Base-by-base conservation (phyloP, 2,329 filamentous ascomycete genomes). In the Verticillium dahliae region DNA sequence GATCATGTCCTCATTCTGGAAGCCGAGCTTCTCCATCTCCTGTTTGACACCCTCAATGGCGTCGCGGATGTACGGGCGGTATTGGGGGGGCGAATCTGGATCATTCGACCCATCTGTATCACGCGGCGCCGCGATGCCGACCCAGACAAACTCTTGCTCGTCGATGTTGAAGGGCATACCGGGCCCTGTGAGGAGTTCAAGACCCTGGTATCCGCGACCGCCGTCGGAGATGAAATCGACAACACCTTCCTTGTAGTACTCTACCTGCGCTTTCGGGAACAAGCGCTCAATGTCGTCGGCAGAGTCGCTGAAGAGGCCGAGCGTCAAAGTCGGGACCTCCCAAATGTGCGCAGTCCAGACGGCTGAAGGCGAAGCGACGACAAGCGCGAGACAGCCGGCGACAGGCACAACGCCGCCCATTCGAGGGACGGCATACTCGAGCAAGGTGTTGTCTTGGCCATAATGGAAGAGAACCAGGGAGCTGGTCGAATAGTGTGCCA, bases 331-430 rank as follows among this genome's bases (percentile, higher is more conserved):
- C 1, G 65, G 64, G 4, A 65, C 45, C 34, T 67, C 62, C 65
- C 64, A 67, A 10, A 67, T 31, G 41, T 66, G 65, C 10, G 59
- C 58, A 6, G 61, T 62, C 56, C 60, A 67, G 45, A 66, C 60
- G 22, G 58, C 65, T 22, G 39, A 22, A 15, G 63, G 54, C 6
- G 62, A 65, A 2, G 57, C 58, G 2, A 66, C 57, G 38, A 66
- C 22, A 22, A 67, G 50, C 13, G 56, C 61, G 6, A 31, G 37
- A 10, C 65, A 67, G 45, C 65, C 65, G 58, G 59, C 65, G 13
- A 67, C 38, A 6, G 65, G 64, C 7, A 60, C 63, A 2, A 62
- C 33, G 7, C 63, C 63, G 3, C 62, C 63, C 27, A 63, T 62
- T 2, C 62, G 62, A 13, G 62, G 60, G 15, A 56, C 27, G 13